These are phyloP conservation scores for Aspergillus neotritici DNA, from an alignment of 2,329 filamentous ascomycete genomes.

Conservation along the genomic window DNA sequence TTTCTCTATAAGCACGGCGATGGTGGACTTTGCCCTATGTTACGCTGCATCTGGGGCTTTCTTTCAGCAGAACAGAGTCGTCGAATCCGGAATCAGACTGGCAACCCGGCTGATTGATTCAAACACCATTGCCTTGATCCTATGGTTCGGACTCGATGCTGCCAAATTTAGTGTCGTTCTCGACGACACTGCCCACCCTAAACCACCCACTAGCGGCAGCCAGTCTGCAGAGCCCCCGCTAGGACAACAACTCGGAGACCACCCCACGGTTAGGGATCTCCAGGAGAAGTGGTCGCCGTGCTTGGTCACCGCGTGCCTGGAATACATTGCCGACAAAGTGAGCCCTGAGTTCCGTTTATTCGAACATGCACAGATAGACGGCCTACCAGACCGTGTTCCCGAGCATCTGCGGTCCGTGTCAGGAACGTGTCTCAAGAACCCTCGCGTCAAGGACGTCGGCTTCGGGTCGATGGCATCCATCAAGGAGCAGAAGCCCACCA, in stretches of 20 bases:
- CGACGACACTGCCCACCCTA: neutral
- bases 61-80: slow-evolving; percentile 19
- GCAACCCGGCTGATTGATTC: slow-evolving; percentile 20
- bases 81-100: slow-evolving; percentile 22
- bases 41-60: slow-evolving; percentile 30
- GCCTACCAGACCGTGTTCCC: slow-evolving; percentile 24
- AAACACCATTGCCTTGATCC: slow-evolving; percentile 25
- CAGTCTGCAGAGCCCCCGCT: neutral
- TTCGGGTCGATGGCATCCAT: slow-evolving; percentile 18
- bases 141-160: slow-evolving; percentile 23
- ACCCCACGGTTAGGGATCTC: slow-evolving; percentile 6
- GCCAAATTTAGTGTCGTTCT: slow-evolving; percentile 18
- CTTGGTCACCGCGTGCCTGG: slow-evolving; percentile 15
- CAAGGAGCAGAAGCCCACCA: slow-evolving; percentile 10
- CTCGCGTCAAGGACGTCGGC: slow-evolving; percentile 16
- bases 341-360: slow-evolving; percentile 21
- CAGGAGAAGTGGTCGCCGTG: slow-evolving; percentile 8
- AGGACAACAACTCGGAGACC: neutral
- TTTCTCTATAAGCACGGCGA: slow-evolving; percentile 14
- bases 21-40: slow-evolving; percentile 26
- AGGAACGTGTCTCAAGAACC: slow-evolving; percentile 10
- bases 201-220: too few species aligned
- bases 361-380: slow-evolving; percentile 16
- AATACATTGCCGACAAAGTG: slow-evolving; percentile 20
- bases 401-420: slow-evolving; percentile 10